phyloP scores from a whole-genome alignment of 1,284 basidiomycete genomes.

The Trametes pubescens region DNA sequence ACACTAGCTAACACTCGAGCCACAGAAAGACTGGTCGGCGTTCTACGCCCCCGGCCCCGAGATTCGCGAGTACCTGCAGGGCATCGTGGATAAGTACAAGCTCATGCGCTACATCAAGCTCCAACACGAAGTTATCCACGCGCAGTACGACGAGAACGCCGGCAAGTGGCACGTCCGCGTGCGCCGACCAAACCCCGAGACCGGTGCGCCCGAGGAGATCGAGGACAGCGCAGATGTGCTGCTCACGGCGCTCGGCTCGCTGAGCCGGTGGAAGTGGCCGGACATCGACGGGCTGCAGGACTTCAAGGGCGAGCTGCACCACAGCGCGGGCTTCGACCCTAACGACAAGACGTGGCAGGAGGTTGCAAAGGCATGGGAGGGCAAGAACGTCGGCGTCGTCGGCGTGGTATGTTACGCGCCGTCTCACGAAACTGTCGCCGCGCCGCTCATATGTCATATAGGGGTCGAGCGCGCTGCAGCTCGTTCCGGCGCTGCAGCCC shows the following conservation, averaged over 20 bases:
- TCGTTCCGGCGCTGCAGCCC: conserved; percentile 65
- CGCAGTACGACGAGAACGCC: conserved; percentile 56
- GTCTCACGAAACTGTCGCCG: not conserved
- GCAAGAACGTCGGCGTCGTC: conserved; percentile 67
- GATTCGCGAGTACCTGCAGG: conserved; percentile 60
- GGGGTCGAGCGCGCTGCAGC: conserved; percentile 74
- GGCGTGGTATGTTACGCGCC: conserved; percentile 56
- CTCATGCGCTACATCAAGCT: conserved; percentile 62
- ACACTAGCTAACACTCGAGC: not conserved
- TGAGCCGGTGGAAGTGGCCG: conserved; percentile 68
- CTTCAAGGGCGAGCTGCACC: conserved; percentile 60
- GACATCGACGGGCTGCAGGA: conserved; percentile 59
- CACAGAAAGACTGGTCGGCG: conserved; percentile 62
- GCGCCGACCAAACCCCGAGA: conserved; percentile 33
- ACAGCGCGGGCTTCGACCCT: conserved; percentile 65
- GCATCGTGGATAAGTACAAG: conserved; percentile 66
- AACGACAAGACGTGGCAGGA: conserved; percentile 55
- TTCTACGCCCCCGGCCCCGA: conserved; percentile 68
- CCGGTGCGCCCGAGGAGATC: conserved; percentile 51
- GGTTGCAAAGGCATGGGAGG: conserved; percentile 56
- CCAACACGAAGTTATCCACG: conserved; percentile 58
- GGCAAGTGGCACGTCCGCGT: conserved; percentile 65
- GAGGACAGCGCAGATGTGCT: conserved; percentile 62
- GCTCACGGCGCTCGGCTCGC: conserved; percentile 56
- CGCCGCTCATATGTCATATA: conserved; percentile 34